phyloP scores from a whole-genome alignment of 1,284 basidiomycete species.

The Cronartium quercuum region DNA sequence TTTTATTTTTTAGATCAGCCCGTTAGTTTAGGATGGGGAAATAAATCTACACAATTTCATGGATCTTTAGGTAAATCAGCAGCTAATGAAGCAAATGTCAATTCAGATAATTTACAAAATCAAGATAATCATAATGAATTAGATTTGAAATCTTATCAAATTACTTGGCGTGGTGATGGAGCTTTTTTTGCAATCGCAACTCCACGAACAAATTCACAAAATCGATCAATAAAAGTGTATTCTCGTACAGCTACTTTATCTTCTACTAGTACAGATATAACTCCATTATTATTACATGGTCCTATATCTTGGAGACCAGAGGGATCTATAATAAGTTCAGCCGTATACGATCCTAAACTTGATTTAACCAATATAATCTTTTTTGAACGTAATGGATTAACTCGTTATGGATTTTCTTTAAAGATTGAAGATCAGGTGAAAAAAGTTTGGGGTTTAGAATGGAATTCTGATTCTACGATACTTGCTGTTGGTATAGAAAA shows the following conservation, averaged over 20 bases:
- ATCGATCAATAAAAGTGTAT: slow-evolving; percentile 69
- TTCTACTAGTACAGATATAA: slow-evolving; percentile 73
- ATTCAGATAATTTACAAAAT: slow-evolving; percentile 50
- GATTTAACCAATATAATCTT: slow-evolving; percentile 73
- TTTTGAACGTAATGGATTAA: slow-evolving; percentile 87
- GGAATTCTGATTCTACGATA: slow-evolving; percentile 84
- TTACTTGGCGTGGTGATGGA: slow-evolving; percentile 91
- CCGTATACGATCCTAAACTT: slow-evolving; percentile 67
- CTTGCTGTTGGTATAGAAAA: slow-evolving; percentile 75
- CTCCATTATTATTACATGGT: slow-evolving; percentile 66
- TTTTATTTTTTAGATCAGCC: slow-evolving; percentile 19
- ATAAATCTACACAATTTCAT: slow-evolving; percentile 94
- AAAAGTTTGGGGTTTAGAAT: slow-evolving; percentile 66
- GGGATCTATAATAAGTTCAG: slow-evolving; percentile 75
- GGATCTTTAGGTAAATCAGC: slow-evolving; percentile 87
- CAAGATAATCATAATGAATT: slow-evolving; percentile 42
- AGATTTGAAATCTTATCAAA: slow-evolving; percentile 55
- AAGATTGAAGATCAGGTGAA: slow-evolving; percentile 57
- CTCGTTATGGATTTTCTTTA: slow-evolving; percentile 81
- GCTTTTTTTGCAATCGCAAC: slow-evolving; percentile 79
- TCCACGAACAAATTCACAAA: slow-evolving; percentile 42
- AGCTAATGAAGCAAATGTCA: slow-evolving; percentile 56
- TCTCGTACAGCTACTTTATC: slow-evolving; percentile 70
- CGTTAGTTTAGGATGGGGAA: slow-evolving; percentile 67
- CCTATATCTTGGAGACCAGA: slow-evolving; percentile 77